Base-by-base conservation (phyloP, 257 asterid species). In the Nicotiana obtusifolia region DNA sequence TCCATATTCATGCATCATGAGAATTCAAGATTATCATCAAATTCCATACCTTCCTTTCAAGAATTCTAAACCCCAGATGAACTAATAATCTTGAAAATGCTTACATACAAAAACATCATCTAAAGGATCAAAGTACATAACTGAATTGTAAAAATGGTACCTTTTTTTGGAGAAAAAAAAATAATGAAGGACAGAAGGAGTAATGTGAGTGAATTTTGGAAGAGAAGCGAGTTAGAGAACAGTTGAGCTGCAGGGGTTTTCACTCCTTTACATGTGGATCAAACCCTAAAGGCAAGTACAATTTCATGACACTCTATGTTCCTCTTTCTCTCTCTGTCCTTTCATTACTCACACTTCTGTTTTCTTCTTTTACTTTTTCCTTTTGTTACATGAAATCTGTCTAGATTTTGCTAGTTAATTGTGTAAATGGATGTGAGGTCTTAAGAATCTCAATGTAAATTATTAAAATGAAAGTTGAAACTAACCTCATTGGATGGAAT, bases 211-310 rank as follows among this genome's bases (percentile, higher is more conserved):
- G 61, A 56, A 71, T 47, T 54, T 28, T n/a, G 16, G 14, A 33
- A 82, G 33, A 57, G 84, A 83, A 47, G 68, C 8, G 64, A 20
- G 47, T 41, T 44, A 67, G 28, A 13, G 80, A 37, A 57, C 73
- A 57, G 31, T 35, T 22, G 79, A 17, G 30, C 28, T 19, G 77
- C 19, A 82, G 86, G 88, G 85, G 90, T 60, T 84, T 83, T 67
- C 82, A 84, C 77, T 79, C 83, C 60, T 81, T 41, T 77, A 86
- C 71, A 73, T 75, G 81, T 78, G 84, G 88, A 83, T 86, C 86
- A 80, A 85, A 81, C 86, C 90, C 88, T 88, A 78, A 83, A 81
- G 64, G 84, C 81, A 80, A 83, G 81, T 19, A 79, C 82, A 83
- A 33, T 77, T 84, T 54, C 59, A 54, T 33, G 56, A 57, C 68